Evolutionary conservation across 176 grass and related monocot genomes (phyloP), one percentile per base, ranked within the genome.

Genomic region (Musa schizocarpa): DNA sequence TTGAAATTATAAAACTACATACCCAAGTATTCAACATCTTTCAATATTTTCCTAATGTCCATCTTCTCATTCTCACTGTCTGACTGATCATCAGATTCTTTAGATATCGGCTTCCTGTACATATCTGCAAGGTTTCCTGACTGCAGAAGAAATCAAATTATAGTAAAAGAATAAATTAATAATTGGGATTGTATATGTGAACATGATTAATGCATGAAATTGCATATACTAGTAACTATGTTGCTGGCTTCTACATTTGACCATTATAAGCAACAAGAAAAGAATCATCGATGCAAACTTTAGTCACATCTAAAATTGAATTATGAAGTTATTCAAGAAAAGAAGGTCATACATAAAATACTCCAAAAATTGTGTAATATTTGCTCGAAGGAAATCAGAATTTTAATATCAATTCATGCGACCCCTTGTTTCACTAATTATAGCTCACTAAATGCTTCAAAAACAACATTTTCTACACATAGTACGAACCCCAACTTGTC

Each of bases 1-100:
- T 65, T 24, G 50, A 2, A 78, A 9, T 48, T 56, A 19, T 54
- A 9, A 63, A 81, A 24, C 65, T 56, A 50, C 86, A 81, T 87
- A 96, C 93, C 87, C 29, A 96, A 85, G 73, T 90, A 83, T 77
- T 96, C 85, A 26, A 96, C 87, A 74, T 90, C 89, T 78, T 96
- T 88, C 61, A 96, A 63, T 65, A 96, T 34, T 80, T 88, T 97
- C 29, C 69, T 80, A 27, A 97, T 88, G 77, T 96, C 89, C 55
- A 92, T 87, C 48, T 90, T 79, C 12, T 77, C 77, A 88, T 87
- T 82, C 76, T 92, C 90, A 12, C 80, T 85, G 19, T 97, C 93
- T 50, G 87, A 86, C 19, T 66, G 69, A 71, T 84, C 63, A 8
- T 52, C 53, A 79, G 82, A 57, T 64, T 82, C 76, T 76, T 69